Conservation (phyloP, 2,329 filamentous ascomycete genomes). For the Verticillium isaacii region DNA sequence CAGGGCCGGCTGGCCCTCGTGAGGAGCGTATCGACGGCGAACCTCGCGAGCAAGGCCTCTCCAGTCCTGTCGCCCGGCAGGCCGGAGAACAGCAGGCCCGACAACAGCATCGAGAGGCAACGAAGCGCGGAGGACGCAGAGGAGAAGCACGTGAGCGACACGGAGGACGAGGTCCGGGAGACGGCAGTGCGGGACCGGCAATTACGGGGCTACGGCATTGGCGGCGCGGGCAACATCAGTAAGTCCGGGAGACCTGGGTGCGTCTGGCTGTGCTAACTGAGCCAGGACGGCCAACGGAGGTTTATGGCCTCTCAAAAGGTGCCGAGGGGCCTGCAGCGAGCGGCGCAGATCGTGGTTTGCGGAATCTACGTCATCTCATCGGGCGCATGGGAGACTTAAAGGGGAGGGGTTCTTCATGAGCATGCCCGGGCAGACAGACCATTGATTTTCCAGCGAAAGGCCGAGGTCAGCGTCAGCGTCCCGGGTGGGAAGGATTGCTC, state of each 20-base stretch:
- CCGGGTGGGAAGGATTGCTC: too few relatives aligned
- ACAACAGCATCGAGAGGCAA: not conserved
- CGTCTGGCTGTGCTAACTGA: not conserved
- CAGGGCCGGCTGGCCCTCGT: slow-evolving; percentile 30
- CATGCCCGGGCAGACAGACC: not conserved
- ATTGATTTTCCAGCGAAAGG: not conserved
- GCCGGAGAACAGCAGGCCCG: not conserved
- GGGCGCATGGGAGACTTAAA: slow-evolving; percentile 4
- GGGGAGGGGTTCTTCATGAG: not conserved
- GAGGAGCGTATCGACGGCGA: slow-evolving; percentile 26
- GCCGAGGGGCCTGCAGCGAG: slow-evolving; percentile 1
- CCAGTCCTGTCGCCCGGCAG: not conserved
- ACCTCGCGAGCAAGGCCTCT: slow-evolving; percentile 7
- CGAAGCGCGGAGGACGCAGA: slow-evolving; percentile 3
- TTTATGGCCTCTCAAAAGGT: slow-evolving; percentile 14
- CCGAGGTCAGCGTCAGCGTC: too few relatives aligned
- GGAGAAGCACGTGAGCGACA: slow-evolving; percentile 13
- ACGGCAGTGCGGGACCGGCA: slow-evolving; percentile 23
- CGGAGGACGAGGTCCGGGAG: slow-evolving; percentile 20
- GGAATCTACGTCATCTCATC: slow-evolving; percentile 10
- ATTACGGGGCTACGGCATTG: slow-evolving; percentile 32
- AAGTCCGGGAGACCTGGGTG: slow-evolving; percentile 9
- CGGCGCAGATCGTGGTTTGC: slow-evolving; percentile 1
- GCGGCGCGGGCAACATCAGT: slow-evolving; percentile 34
- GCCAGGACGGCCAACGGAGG: slow-evolving; percentile 17